Evolutionary conservation across 331 rosid genomes (phyloP), one percentile per base, ranked within the genome.

Genomic region (Spiraea crenata): DNA sequence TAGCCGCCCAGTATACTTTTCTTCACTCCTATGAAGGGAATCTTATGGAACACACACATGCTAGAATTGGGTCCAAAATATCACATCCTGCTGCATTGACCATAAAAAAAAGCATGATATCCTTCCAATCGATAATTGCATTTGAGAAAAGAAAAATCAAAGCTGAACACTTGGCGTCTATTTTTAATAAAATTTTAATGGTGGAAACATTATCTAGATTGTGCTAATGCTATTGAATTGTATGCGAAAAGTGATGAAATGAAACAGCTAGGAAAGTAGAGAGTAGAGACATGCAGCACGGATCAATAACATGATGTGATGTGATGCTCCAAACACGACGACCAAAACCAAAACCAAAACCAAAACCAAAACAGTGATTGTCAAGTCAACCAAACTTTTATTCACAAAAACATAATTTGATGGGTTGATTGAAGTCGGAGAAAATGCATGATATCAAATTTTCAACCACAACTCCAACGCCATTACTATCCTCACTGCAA

Each of bases 111-210:
- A 45, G 57, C 57, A 37, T 42, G 7, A 42, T 42, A 46, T 35
- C 42, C 17, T 19, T 16, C 6, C 68, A 45, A 14, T 2, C 46
- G 41, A 17, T 55, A 41, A 44, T 7, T 56, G 39, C 56, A 11
- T 12, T 4, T 25, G 25, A 5, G 13, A 9, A 75, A 44, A 17
- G 57, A 65, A 65, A 80, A 75, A 58, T 45, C 72, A 65, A 71
- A 65, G 47, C 35, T 45, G 31, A 25, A 25, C 31, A 25, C 31
- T 25, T 25, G 31, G 31, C 31, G 31, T 25, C 31, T 25, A 25
- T 25, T 25, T 25, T 25, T 25, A 25, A 25, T 25, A 25, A 25
- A 25, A 25, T 25, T 25, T 25, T 25, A 25, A 25, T 2, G 1
- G 31, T 25, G 31, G 31, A 25, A 25, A 25, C 31, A 0, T 1